Conservation (phyloP, 192 early-diverging fungal species). For the Obelidium mucronatum region DNA sequence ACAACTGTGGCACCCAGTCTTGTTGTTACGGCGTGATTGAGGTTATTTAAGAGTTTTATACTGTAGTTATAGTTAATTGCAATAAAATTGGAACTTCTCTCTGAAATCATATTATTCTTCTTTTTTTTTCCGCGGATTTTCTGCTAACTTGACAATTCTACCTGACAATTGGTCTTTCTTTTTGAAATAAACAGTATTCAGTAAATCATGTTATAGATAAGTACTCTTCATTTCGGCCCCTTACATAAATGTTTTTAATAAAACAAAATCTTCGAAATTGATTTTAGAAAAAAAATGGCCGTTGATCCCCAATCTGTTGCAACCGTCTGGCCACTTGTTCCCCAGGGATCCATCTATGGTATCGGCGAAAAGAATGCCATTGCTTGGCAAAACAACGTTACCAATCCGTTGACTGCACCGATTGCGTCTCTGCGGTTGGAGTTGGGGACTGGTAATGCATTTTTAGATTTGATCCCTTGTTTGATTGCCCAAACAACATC, state of each 20-base stretch:
- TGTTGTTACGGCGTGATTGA: neutral
- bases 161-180: no score
- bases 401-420: neutral
- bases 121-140: neutral
- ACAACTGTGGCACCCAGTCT: neutral
- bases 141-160: no score
- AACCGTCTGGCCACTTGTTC: conserved; percentile 3
- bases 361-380: conserved; percentile 15
- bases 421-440: neutral
- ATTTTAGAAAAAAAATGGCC: neutral
- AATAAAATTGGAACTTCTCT: neutral
- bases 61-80: neutral
- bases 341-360: conserved; percentile 2
- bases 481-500: neutral
- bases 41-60: neutral
- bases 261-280: neutral
- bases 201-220: neutral
- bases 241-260: neutral
- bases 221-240: no score
- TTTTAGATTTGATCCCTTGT: neutral
- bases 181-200: neutral
- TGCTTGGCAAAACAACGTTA: conserved; percentile 17
- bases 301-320: neutral
- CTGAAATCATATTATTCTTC: neutral
- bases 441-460: conserved; percentile 13